phyloP scores from a whole-genome alignment of 2,329 filamentous ascomycete species.

The Corinectria fuckeliana region DNA sequence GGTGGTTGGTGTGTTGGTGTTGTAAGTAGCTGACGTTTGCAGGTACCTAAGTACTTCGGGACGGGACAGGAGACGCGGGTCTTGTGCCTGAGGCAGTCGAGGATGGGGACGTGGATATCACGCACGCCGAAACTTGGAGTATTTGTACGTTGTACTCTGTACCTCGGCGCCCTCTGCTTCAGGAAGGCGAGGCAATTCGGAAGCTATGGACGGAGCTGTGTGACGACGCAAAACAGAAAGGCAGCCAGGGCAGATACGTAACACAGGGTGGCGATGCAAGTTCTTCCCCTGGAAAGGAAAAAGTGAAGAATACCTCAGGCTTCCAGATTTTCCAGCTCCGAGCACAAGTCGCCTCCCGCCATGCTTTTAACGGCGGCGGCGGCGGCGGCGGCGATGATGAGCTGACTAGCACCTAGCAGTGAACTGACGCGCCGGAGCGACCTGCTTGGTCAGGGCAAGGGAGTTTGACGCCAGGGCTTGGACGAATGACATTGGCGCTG shows the following conservation, averaged over 20 bases:
- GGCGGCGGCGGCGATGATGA: slow-evolving; percentile 35
- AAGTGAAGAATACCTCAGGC: background rate
- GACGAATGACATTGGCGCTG: slow-evolving; percentile 30
- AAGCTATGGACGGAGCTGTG: slow-evolving; percentile 10
- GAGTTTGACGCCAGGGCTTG: slow-evolving; percentile 4
- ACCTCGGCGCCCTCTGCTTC: slow-evolving; percentile 16
- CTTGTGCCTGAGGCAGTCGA: slow-evolving; percentile 9
- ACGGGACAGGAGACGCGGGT: background rate
- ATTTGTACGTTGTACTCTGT: slow-evolving; percentile 8
- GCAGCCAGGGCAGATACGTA: slow-evolving; percentile 6
- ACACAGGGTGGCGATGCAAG: slow-evolving; percentile 5
- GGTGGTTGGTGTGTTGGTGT: slow-evolving; percentile 26
- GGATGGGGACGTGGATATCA: slow-evolving; percentile 1
- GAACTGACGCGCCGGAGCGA: slow-evolving; percentile 29
- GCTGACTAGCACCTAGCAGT: slow-evolving; percentile 33
- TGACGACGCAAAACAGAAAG: slow-evolving; percentile 7
- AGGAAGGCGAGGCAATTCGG: slow-evolving; percentile 8
- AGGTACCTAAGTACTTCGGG: slow-evolving; percentile 18
- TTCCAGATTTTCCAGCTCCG: slow-evolving; percentile 14
- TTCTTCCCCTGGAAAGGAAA: slow-evolving; percentile 8
- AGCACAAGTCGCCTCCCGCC: slow-evolving; percentile 27
- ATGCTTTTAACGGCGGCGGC: slow-evolving; percentile 29
- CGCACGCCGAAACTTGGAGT: too few species aligned
- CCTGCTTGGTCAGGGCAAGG: slow-evolving; percentile 35
- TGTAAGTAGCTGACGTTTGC: slow-evolving; percentile 5